Base-by-base conservation (phyloP, 2,329 filamentous ascomycete genomes). In the Elsinoe necatrix region DNA sequence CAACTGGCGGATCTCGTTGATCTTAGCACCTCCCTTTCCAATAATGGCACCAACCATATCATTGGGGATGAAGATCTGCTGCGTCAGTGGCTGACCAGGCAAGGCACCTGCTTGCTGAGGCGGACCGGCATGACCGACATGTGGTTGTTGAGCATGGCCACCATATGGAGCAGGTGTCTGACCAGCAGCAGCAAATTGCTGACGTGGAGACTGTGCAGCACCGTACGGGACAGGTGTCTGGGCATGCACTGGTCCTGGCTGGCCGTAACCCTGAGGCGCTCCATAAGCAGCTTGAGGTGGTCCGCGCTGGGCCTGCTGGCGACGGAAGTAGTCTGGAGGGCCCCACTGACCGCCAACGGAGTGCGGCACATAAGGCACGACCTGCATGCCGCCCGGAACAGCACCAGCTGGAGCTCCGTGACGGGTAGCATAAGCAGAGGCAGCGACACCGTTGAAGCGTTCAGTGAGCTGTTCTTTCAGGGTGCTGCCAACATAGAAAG, bases 31-130 rank as follows among this genome's bases (percentile, higher is more conserved):
- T 60, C 93, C 93, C 76, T 98, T 98, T 67, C 93, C 93, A 65
- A 98, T 98, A 66, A 98, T 98, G 57, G 93, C 93, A 61, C 93
- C 93, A 55, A 98, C 93, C 93, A 98, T 97, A 68, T 98, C 93
- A 69, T 98, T 98, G 58, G 93, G 93, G 65, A 98, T 98, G 75
- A 87, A 98, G 63, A 98, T 98, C 73, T 98, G 93, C 73, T 98
- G 93, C 2, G 93, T 98, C 67, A 97, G 78, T 52, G 91, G 89
- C 62, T 89, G 85, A 54, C 88, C 89, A 39, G 87, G 85, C 66
- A 91, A 79, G 73, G 83, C 82, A 16, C 82, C 82, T 7, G 89
- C 86, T 66, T 88, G 86, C 60, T 83, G 82, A 52, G 87, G 84
- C 55, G 86, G 85, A 20, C 83, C 86, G 60, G 82, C 84, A 64